phyloP scores from a whole-genome alignment of 768 basidiomycete genomes.

The Trametes maxima region DNA sequence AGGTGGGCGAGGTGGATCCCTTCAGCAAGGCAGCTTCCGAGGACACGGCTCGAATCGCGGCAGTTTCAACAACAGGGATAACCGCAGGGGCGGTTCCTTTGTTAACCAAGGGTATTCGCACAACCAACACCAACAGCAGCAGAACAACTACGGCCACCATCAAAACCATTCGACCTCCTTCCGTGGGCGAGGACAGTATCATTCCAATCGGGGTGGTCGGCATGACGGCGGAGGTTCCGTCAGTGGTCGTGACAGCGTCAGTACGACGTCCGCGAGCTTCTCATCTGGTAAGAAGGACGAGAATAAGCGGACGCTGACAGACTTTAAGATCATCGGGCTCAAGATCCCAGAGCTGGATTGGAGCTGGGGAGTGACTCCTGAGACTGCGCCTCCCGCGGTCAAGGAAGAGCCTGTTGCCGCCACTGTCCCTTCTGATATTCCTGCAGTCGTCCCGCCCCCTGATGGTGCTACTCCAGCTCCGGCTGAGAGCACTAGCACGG shows the following conservation, averaged over 20 bases:
- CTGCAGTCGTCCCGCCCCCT: conserved; percentile 32
- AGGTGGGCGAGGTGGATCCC: conserved; percentile 49
- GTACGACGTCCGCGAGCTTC: conserved; percentile 24
- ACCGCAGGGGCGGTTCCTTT: conserved; percentile 70
- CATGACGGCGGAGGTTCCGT: conserved; percentile 37
- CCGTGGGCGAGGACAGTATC: conserved; percentile 60
- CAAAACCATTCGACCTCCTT: conserved; percentile 38
- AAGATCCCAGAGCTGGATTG: conserved; percentile 82
- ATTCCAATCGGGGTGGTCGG: conserved; percentile 40
- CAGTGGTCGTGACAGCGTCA: conserved; percentile 53
- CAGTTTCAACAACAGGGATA: conserved; percentile 58
- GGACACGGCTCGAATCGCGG: conserved; percentile 68
- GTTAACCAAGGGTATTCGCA: conserved; percentile 40
- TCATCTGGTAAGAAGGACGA: conserved; percentile 78
- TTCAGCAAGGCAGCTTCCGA: conserved; percentile 49
- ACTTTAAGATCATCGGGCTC: conserved; percentile 95
- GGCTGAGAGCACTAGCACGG: conserved; percentile 20
- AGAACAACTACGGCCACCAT: conserved; percentile 41
- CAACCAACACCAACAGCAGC: conserved; percentile 37
- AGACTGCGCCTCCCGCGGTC: conserved; percentile 27
- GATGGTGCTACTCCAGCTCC: conserved; percentile 19
- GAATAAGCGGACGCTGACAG: conserved; percentile 89
- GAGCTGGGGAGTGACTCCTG: conserved; percentile 76
- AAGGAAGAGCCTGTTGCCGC: conserved; percentile 30
- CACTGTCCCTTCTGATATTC: conserved; percentile 16